Conservation (phyloP, 2,329 filamentous ascomycete species). For the Trichoderma polysporum region DNA sequence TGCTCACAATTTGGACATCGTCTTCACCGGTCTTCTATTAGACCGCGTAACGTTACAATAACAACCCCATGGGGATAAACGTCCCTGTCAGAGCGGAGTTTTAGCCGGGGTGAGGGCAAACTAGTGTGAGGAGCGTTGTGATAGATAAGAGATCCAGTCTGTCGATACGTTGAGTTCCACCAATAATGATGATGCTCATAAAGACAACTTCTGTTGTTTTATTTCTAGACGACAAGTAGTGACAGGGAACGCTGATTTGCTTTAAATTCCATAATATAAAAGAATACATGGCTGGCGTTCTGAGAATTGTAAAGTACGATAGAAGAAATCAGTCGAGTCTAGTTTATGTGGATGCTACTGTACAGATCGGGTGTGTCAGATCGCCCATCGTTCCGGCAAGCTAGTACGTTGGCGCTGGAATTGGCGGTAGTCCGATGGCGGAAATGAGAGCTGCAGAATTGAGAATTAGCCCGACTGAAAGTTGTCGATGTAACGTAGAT, state of each 20-base stretch:
- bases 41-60: conserved; percentile 15
- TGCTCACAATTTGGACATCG: not conserved
- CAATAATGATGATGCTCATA: not conserved
- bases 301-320: no score
- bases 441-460: not conserved
- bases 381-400: not conserved
- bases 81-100: conserved; percentile 1
- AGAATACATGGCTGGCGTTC: no score
- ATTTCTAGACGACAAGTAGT: not conserved
- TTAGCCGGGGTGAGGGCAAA: not conserved
- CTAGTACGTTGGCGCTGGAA: not conserved
- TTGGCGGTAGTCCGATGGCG: not conserved
- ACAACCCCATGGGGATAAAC: conserved; percentile 8
- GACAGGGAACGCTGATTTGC: not conserved
- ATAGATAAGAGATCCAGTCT: conserved; percentile 2
- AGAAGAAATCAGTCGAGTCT: not conserved
- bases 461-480: not conserved
- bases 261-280: no score
- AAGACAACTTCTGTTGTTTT: not conserved
- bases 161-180: not conserved
- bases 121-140: conserved; percentile 3
- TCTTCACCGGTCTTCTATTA: not conserved
- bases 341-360: not conserved
- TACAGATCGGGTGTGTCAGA: not conserved
- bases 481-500: not conserved